Percentiles rank a stretch among this genome's conserved stretches.
These are phyloP conservation scores for Megacollybia platyphylla DNA, from an alignment of 1,284 basidiomycete genomes.

Conservation along the genomic window DNA sequence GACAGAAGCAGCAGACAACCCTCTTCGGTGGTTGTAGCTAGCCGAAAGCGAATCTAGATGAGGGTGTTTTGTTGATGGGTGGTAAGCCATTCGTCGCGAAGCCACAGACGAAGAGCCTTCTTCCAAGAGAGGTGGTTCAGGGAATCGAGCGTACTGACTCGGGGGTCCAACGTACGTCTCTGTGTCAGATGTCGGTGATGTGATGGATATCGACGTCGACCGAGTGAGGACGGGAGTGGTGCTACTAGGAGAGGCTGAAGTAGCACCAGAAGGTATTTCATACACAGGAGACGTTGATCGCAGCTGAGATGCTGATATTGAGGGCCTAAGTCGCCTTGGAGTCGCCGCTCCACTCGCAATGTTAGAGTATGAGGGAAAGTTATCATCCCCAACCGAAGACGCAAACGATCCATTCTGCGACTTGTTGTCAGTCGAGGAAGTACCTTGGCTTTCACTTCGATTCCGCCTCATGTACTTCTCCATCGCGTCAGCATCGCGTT, in stretches of 20 bases:
- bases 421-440: conserved; percentile 55
- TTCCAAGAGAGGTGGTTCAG: conserved; percentile 45
- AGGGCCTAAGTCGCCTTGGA: conserved; percentile 54
- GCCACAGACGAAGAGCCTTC: conserved; percentile 22
- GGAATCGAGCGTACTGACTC: conserved; percentile 57
- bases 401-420: conserved; percentile 44
- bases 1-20: conserved; percentile 48
- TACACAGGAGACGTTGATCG: conserved; percentile 24
- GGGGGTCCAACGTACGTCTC: conserved; percentile 48
- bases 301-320: conserved; percentile 64
- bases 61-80: conserved; percentile 42
- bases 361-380: conserved; percentile 30
- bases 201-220: conserved; percentile 36
- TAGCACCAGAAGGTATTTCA: conserved; percentile 58
- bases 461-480: conserved; percentile 71
- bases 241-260: conserved; percentile 31
- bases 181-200: conserved; percentile 30
- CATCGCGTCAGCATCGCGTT: conserved; percentile 73
- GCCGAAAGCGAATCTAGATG: conserved; percentile 29
- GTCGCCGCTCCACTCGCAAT: conserved; percentile 41
- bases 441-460: conserved; percentile 63
- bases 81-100: conserved; percentile 48
- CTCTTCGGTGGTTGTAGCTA: conserved; percentile 40
- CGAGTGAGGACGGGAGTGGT: conserved; percentile 29
- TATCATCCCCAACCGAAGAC: conserved; percentile 40